phyloP scores from a whole-genome alignment of 1,284 basidiomycete species.

The Vanrija humicola region DNA sequence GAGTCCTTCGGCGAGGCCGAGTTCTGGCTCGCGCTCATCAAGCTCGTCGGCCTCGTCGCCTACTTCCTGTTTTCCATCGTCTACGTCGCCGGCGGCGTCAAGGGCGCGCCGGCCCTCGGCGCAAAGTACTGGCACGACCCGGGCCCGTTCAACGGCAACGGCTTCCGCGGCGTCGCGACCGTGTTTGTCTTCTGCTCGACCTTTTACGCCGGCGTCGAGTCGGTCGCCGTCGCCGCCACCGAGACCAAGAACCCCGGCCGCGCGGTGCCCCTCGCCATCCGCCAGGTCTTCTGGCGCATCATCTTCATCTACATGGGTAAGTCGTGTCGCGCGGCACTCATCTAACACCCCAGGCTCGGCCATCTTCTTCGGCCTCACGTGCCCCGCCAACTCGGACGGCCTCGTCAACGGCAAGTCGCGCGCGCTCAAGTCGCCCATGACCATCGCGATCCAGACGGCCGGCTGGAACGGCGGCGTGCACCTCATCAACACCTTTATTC shows the following conservation, averaged over 20 bases:
- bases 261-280: slow-evolving; percentile 72
- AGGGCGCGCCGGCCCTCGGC: slow-evolving; percentile 44
- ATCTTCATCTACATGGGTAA: slow-evolving; percentile 63
- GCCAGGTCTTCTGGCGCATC: slow-evolving; percentile 71
- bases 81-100: slow-evolving; percentile 57
- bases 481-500: slow-evolving; percentile 64
- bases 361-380: slow-evolving; percentile 69
- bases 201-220: slow-evolving; percentile 36
- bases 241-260: slow-evolving; percentile 61
- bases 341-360: slow-evolving; percentile 24
- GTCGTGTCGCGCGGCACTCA: too few relatives aligned
- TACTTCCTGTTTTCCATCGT: slow-evolving; percentile 60
- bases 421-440: slow-evolving; percentile 75
- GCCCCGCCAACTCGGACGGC: slow-evolving; percentile 61
- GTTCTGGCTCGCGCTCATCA: slow-evolving; percentile 23
- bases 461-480: slow-evolving; percentile 70
- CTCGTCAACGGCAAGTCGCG: slow-evolving; percentile 55
- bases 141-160: slow-evolving; percentile 46
- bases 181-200: slow-evolving; percentile 21
- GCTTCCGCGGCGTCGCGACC: slow-evolving; percentile 17
- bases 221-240: slow-evolving; percentile 50
- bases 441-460: slow-evolving; percentile 63
- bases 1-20: slow-evolving; percentile 26
- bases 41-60: slow-evolving; percentile 24
- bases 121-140: slow-evolving; percentile 53